Conservation (phyloP, 768 basidiomycete species). For the Leccinellum luteum region DNA sequence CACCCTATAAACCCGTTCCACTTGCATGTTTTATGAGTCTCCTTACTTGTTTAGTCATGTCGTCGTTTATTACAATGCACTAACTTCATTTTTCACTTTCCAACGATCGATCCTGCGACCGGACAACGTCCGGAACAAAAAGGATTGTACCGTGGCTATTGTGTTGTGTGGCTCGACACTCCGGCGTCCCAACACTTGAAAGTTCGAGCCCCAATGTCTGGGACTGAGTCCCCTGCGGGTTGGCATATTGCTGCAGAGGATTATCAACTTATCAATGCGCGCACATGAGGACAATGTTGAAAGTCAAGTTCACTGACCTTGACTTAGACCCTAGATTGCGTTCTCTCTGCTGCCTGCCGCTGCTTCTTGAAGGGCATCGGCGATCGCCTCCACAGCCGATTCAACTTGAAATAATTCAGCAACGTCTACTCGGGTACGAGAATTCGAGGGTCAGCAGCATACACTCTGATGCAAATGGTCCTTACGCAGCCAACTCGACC, state of each 20-base stretch:
- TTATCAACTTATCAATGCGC: neutral
- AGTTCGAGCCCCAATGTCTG: too few relatives aligned
- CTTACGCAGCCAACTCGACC: conserved; percentile 37
- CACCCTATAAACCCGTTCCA: neutral
- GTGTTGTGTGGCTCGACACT: too few relatives aligned
- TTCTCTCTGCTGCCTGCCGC: conserved; percentile 11
- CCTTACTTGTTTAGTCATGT: neutral
- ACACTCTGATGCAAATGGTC: neutral
- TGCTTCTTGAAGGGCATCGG: conserved; percentile 34
- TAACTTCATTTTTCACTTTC: neutral
- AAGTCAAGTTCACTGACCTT: conserved; percentile 3
- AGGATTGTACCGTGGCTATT: too few relatives aligned
- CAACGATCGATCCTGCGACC: neutral
- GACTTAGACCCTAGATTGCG: conserved; percentile 24
- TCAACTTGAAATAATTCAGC: conserved; percentile 42
- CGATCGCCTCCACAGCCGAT: conserved; percentile 38
- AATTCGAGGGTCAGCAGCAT: neutral
- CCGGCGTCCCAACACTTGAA: too few relatives aligned
- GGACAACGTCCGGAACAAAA: too few relatives aligned
- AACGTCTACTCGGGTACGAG: conserved; percentile 32
- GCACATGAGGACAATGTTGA: neutral
- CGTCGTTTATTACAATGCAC: neutral
- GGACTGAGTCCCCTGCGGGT: too few relatives aligned
- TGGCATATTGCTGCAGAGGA: conserved; percentile 25
- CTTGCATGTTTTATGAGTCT: neutral